Percentiles rank a stretch among this genome's conserved stretches.
Evolutionary conservation across 2,329 filamentous ascomycete genomes (phyloP).

Genomic region (Acarospora socialis): DNA sequence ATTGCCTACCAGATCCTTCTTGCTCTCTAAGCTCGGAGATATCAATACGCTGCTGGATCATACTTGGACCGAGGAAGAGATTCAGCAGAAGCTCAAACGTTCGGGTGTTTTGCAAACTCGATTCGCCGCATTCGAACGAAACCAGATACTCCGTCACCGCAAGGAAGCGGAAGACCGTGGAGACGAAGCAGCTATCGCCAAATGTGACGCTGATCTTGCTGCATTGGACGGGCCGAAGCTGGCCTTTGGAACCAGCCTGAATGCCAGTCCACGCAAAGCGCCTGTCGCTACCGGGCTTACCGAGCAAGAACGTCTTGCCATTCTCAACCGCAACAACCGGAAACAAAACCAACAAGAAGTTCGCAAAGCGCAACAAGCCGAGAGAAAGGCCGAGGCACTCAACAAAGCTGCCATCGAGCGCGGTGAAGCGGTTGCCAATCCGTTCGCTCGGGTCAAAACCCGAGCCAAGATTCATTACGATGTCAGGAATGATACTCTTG

Average conservation of each 20-base stretch:
- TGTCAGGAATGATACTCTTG: constrained; percentile 34
- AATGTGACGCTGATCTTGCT: constrained; percentile 35
- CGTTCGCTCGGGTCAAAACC: constrained; percentile 48
- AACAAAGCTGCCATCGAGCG: constrained; percentile 39
- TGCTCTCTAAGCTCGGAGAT: constrained; percentile 60
- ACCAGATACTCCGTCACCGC: constrained; percentile 49
- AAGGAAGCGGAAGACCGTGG: constrained; percentile 51
- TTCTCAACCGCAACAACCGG: constrained; percentile 73
- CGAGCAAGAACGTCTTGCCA: constrained; percentile 70
- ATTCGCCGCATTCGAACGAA: constrained; percentile 52
- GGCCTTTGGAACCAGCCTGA: constrained; percentile 55
- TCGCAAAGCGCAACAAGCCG: constrained; percentile 77
- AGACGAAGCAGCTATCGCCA: constrained; percentile 42
- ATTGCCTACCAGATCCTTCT: constrained; percentile 55
- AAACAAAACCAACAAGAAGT: constrained; percentile 75
- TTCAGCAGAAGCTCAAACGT: constrained; percentile 62
- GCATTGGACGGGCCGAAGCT: constrained; percentile 42
- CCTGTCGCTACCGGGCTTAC: constrained; percentile 36
- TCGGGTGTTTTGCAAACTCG: constrained; percentile 54
- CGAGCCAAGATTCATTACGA: constrained; percentile 55
- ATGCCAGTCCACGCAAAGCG: too few species aligned
- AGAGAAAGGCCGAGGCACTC: constrained; percentile 36
- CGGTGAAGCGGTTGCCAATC: constrained; percentile 43
- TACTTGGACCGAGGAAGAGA: constrained; percentile 68
- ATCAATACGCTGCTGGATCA: constrained; percentile 70